Evolutionary conservation across 1,284 basidiomycete genomes (phyloP).

Genomic region (Apiotrichum gracile): DNA sequence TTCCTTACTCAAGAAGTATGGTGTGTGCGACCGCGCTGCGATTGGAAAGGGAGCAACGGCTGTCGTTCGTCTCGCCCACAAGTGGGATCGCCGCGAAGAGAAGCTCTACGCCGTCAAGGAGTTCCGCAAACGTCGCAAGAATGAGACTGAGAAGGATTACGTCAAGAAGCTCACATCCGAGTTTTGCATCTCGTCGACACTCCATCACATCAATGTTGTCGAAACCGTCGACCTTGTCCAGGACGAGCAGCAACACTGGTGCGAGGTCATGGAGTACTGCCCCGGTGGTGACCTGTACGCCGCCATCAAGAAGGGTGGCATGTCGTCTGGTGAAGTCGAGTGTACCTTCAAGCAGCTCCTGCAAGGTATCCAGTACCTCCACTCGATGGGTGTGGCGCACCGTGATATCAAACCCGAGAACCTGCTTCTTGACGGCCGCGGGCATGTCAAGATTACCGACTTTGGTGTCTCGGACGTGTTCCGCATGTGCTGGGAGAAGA

Average conservation of each 20-base stretch:
- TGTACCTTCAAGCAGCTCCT: conserved; percentile 98
- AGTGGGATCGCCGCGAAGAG: conserved; percentile 95
- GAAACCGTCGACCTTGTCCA: conserved; percentile 98
- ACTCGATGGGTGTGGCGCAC: conserved; percentile 87
- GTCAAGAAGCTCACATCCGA: conserved; percentile 99
- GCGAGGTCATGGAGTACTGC: conserved; percentile 99
- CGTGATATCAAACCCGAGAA: conserved; percentile 99
- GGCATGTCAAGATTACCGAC: conserved; percentile 97
- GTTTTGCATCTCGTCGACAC: conserved; percentile 96
- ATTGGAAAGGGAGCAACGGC: conserved; percentile 98
- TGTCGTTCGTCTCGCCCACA: conserved; percentile 92
- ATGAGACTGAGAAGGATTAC: conserved; percentile 98
- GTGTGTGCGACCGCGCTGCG: conserved; percentile 91
- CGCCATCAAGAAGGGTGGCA: conserved; percentile 94
- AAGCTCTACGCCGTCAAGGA: conserved; percentile 99
- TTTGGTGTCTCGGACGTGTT: conserved; percentile 98
- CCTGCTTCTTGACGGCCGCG: conserved; percentile 83
- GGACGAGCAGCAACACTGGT: conserved; percentile 94
- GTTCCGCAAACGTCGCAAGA: conserved; percentile 95
- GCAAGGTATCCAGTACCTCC: conserved; percentile 63
- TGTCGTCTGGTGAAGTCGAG: conserved; percentile 90
- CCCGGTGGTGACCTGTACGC: conserved; percentile 95
- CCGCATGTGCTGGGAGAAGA: conserved; percentile 94
- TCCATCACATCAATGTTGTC: conserved; percentile 94
- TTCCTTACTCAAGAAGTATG: conserved; percentile 79